Evolutionary conservation across 2,329 filamentous ascomycete genomes (phyloP).

Genomic region (Arthrobotrys entomopaga): DNA sequence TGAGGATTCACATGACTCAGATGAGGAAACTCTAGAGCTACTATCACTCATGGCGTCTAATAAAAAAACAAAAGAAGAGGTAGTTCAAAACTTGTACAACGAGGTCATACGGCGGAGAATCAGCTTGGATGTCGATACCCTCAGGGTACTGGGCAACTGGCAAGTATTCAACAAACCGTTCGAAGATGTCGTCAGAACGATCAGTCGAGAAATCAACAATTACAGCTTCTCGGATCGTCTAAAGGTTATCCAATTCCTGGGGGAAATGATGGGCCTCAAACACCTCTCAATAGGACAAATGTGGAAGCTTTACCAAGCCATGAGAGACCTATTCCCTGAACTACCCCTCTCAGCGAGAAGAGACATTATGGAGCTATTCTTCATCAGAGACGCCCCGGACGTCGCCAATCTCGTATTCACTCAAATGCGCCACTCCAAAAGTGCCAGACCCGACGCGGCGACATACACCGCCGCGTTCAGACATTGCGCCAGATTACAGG

Average conservation of each 20-base stretch:
- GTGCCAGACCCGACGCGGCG: conserved; percentile 72
- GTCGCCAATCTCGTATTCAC: conserved; percentile 88
- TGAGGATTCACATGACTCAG: conserved; percentile 47
- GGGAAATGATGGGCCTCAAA: conserved; percentile 55
- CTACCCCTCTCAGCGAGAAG: conserved; percentile 74
- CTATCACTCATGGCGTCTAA: conserved; percentile 51
- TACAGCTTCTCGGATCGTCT: conserved; percentile 56
- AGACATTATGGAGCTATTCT: conserved; percentile 83
- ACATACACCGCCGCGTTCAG: conserved; percentile 83
- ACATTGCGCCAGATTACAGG: conserved; percentile 72
- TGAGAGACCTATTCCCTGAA: conserved; percentile 64
- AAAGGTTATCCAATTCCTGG: conserved; percentile 57
- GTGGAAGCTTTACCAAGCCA: conserved; percentile 47
- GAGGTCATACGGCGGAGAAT: conserved; percentile 55
- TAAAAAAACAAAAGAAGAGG: conserved; percentile 26
- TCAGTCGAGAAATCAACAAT: conserved; percentile 54
- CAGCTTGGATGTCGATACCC: conserved; percentile 44
- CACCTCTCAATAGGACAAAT: conserved; percentile 20
- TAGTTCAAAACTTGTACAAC: conserved; percentile 53
- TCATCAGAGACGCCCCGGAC: conserved; percentile 78
- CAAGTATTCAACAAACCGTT: conserved; percentile 57
- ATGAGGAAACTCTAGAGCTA: conserved; percentile 52
- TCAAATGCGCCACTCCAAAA: conserved; percentile 85
- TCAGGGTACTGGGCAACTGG: conserved; percentile 47
- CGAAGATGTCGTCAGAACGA: conserved; percentile 55